Base-by-base conservation (phyloP, 2,329 filamentous ascomycete genomes). In the Daldinia eschscholtzii region DNA sequence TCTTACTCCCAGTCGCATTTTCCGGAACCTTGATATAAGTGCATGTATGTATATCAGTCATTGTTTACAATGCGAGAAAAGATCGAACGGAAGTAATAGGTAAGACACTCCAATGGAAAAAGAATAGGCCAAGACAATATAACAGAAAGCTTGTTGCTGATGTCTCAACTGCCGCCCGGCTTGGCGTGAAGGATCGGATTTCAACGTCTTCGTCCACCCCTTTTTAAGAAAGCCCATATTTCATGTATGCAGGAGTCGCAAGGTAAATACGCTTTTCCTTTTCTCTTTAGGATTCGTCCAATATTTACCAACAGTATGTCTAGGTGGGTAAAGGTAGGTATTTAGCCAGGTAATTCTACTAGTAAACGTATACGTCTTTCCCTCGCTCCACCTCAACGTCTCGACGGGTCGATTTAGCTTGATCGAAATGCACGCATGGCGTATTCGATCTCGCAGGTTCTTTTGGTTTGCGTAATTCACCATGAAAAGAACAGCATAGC, bases 361-460 rank as follows among this genome's bases (percentile, higher is more conserved):
- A 33, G 46, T 52, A 30, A 52, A 50, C 12, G 28, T 7, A 35
- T 35, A 35, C 33, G 6, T 35, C 33, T 52, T n/a, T 52, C 7
- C 26, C 13, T 52, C 26, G 26, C 15, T 33, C 26, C 7, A 52
- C 28, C 46, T 52, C 2, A 52, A 26, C 20, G 20, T 35, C 48
- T 55, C 42, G 41, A 33, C 12, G 37, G 46, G 53, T 70, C 58
- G 33, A 56, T 56, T 52, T 58, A 13, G 28, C 10, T 63, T 41
- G 61, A 70, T 65, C 64, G 58, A 41, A 60, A 57, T 61, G 61
- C 46, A 52, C 37, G 33, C 52, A 68, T 70, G 62, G 62, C 68
- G 60, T 61, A 62, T 60, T 68, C 46, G 53, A 71, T 71, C 65
- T 63, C 65, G 65, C 65, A 71, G 59, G 28, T 64, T 23, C 20